Base-by-base conservation (phyloP, 306 rosid species). In the Prunus padus region DNA sequence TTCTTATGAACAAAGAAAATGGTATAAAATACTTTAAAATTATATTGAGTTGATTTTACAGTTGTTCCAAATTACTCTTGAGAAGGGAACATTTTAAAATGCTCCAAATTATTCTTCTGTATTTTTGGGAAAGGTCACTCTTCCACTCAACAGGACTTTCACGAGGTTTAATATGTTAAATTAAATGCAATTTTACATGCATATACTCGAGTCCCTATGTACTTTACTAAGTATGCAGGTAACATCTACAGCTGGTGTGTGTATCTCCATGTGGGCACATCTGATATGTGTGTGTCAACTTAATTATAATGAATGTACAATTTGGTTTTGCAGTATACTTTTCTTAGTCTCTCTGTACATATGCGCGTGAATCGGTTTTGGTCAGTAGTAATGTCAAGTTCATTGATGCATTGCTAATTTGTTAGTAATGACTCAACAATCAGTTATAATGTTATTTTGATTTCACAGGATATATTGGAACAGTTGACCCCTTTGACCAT, bases 391-490 rank as follows among this genome's bases (percentile, higher is more conserved):
- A 8, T 55, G 33, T 59, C 37, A 40, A 37, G 23, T 44, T 18
- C 8, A 6, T 45, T 1, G 30, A 45, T 56, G 67, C 33, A 33
- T 42, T 23, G 57, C 19, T 23, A 55, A 25, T 73, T n/a, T n/a
- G n/a, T n/a, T 44, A 20, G 16, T 44, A 30, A 56, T 62, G 49
- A 52, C 46, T 11, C 40, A 68, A 46, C 31, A 16, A 44, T 64
- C 66, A 73, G 14, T 49, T 61, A 40, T 37, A 28, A 40, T 63
- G 13, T 40, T 31, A 22, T 23, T 45, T 56, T n/a, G 40, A 56
- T 18, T 78, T 76, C 84, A 26, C 93, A 95, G 99, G 97, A 89
- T 84, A 92, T 89, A 84, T 81, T 95, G 89, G 93, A 89, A 83
- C 97, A 92, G 90, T 84, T 95, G 71, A 88, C 96, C 7, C 88